Percentiles rank a stretch among this genome's conserved stretches.
These are phyloP conservation scores for Hortiboletus flavorubellus DNA, from an alignment of 768 basidiomycete species.

Conservation along the genomic window DNA sequence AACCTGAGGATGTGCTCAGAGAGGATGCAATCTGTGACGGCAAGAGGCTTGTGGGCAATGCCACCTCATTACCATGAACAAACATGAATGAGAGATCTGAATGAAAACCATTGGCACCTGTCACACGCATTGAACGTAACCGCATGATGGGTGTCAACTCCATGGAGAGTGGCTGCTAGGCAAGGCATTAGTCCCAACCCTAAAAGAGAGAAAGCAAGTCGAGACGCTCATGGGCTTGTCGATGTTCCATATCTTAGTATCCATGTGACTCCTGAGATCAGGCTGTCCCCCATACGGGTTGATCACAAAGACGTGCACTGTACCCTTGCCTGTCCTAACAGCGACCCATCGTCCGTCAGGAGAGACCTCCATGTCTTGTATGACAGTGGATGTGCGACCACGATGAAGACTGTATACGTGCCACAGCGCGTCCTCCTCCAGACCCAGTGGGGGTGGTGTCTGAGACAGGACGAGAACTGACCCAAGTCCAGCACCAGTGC, in stretches of 20 bases:
- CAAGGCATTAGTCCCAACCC: not conserved
- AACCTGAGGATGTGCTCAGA: constrained; percentile 27
- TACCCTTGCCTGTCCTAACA: constrained; percentile 60
- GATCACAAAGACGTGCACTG: constrained; percentile 68
- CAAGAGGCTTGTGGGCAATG: constrained; percentile 40
- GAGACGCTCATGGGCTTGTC: constrained; percentile 40
- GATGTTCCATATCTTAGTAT: constrained; percentile 54
- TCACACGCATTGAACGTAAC: constrained; percentile 38
- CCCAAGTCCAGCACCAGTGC: constrained; percentile 29
- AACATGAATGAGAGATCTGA: constrained; percentile 58
- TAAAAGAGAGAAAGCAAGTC: not conserved
- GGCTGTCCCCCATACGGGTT: constrained; percentile 75
- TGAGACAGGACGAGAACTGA: not conserved
- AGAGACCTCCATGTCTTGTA: constrained; percentile 45
- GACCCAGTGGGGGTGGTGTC: not conserved
- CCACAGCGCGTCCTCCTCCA: constrained; percentile 34
- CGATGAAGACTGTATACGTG: constrained; percentile 68
- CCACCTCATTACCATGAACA: constrained; percentile 33
- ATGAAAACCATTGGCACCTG: constrained; percentile 26
- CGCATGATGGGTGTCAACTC: constrained; percentile 57
- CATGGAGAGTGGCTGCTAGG: constrained; percentile 49
- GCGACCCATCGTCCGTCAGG: constrained; percentile 67
- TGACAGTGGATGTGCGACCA: constrained; percentile 64
- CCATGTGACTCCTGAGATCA: constrained; percentile 59
- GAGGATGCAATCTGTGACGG: constrained; percentile 24